Evolutionary conservation across 164 flowering plant genomes (phyloP).

Genomic region (Platanus orientalis): DNA sequence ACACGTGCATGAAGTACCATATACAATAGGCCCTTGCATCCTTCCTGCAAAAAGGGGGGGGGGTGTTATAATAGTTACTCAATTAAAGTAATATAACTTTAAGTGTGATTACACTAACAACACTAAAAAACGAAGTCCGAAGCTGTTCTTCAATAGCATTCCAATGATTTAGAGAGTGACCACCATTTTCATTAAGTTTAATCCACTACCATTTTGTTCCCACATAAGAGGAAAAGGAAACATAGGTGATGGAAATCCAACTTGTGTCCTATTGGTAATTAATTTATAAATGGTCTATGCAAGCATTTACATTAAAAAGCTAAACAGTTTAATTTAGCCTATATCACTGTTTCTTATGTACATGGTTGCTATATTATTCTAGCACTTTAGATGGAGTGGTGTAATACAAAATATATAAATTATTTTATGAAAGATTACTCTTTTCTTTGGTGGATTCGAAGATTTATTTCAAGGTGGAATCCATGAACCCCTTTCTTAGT

Average conservation of each 20-base stretch:
- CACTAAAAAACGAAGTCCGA: background rate
- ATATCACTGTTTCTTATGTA: too few species aligned
- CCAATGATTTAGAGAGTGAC: background rate
- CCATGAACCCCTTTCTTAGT: too few species aligned
- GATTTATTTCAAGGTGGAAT: too few species aligned
- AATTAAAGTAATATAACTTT: too few species aligned
- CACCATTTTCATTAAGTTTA: background rate
- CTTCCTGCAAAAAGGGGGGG: conserved; percentile 55
- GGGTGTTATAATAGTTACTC: too few species aligned
- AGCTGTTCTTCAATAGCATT: background rate
- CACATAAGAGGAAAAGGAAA: background rate
- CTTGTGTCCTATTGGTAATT: background rate
- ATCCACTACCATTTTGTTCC: background rate
- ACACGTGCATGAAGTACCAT: conserved; percentile 99
- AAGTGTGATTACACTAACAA: background rate
- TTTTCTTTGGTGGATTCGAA: too few species aligned
- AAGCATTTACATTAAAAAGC: too few species aligned
- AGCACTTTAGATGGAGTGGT: too few species aligned
- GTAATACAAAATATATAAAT: too few species aligned
- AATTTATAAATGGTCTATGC: background rate
- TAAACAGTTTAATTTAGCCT: too few species aligned
- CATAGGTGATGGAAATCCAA: background rate
- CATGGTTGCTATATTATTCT: too few species aligned
- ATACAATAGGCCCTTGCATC: conserved; percentile 91
- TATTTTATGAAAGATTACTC: too few species aligned